A percentile compares a stretch with the other conserved stretches of the same genome.
phyloP scores from a whole-genome alignment of 1,284 basidiomycete genomes.

The Fomitiporia mediterranea region DNA sequence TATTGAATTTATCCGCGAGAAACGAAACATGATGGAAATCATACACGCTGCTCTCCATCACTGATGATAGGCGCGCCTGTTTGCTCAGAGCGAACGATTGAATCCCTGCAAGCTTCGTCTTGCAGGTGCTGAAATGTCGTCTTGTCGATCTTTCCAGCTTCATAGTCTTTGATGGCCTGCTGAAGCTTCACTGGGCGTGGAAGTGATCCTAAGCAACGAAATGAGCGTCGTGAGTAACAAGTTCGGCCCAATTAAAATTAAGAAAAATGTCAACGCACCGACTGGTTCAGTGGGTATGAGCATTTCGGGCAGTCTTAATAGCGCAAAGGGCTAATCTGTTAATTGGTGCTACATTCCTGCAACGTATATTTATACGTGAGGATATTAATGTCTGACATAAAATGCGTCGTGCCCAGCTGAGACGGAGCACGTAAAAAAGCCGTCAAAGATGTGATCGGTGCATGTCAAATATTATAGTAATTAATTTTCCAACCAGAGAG shows the following conservation, averaged over 20 bases:
- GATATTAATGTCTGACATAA: too few relatives aligned
- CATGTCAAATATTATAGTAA: too few relatives aligned
- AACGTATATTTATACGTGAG: too few relatives aligned
- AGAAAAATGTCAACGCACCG: not conserved
- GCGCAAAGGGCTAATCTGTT: too few relatives aligned
- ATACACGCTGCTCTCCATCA: slow-evolving; percentile 24
- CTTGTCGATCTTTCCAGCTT: slow-evolving; percentile 22
- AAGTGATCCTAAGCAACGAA: slow-evolving; percentile 1
- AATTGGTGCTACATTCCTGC: too few relatives aligned
- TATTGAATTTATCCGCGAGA: not conserved
- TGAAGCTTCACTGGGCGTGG: slow-evolving; percentile 22
- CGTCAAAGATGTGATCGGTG: too few relatives aligned
- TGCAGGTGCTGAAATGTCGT: slow-evolving; percentile 20
- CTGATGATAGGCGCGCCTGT: slow-evolving; percentile 22
- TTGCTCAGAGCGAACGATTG: slow-evolving; percentile 21
- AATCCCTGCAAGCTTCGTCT: slow-evolving; percentile 22
- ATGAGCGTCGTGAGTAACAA: not conserved
- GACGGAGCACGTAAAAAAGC: too few relatives aligned
- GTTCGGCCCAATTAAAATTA: not conserved
- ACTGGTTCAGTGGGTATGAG: slow-evolving; percentile 16
- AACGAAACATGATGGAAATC: slow-evolving; percentile 1
- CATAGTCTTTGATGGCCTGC: slow-evolving; percentile 22
- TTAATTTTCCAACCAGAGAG: too few relatives aligned
- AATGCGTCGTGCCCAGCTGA: too few relatives aligned
- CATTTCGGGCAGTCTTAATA: slow-evolving; percentile 4